Conservation (phyloP, 768 basidiomycete species). For the Psilocybe azurescens region DNA sequence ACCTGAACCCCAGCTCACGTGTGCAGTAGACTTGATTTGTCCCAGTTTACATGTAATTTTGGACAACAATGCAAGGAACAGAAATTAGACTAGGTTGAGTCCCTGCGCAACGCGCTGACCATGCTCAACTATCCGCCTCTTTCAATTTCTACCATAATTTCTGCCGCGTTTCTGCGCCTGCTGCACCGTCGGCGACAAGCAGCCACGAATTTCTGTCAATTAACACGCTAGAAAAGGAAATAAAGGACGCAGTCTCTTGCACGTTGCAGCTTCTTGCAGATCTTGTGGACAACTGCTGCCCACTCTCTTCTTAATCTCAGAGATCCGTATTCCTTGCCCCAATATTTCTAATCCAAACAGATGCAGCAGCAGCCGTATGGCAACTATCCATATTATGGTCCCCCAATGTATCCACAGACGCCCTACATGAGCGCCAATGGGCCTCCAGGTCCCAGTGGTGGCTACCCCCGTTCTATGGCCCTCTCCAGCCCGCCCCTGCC, state of each 20-base stretch:
- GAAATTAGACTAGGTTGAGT: not conserved
- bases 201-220: constrained; percentile 14
- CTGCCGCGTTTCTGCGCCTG: not conserved
- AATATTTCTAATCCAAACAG: constrained; percentile 23
- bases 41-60: constrained; percentile 21
- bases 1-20: constrained; percentile 20
- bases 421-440: constrained; percentile 35
- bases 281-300: constrained; percentile 7
- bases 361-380: constrained; percentile 43
- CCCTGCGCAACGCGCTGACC: not conserved
- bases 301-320: constrained; percentile 6
- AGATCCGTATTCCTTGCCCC: constrained; percentile 14
- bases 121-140: not conserved
- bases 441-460: constrained; percentile 33
- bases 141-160: not conserved
- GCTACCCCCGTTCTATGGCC: constrained; percentile 42
- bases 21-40: constrained; percentile 17
- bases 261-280: constrained; percentile 21
- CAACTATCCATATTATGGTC: constrained; percentile 51
- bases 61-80: not conserved
- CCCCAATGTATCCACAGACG: constrained; percentile 47
- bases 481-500: constrained; percentile 29
- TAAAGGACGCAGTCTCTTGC: constrained; percentile 29
- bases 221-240: constrained; percentile 40
- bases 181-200: not conserved